Evolutionary conservation across 2,329 filamentous ascomycete species (phyloP).

Genomic region (Pseudogymnoascus sp.): DNA sequence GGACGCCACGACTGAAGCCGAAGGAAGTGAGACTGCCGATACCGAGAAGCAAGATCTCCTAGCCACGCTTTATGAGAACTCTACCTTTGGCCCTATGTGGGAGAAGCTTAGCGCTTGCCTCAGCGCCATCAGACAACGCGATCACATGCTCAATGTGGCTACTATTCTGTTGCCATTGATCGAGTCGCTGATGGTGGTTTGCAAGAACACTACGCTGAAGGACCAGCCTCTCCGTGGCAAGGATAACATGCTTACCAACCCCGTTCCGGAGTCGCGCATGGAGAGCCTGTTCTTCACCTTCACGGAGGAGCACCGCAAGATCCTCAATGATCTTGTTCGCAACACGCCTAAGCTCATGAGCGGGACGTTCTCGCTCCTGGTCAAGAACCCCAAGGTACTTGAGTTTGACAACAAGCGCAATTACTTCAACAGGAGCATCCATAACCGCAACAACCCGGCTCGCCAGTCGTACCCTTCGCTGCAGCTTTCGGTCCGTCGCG

Average conservation of each 20-base stretch:
- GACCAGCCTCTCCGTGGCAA: constrained; percentile 36
- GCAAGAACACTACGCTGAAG: constrained; percentile 79
- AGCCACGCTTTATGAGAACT: constrained; percentile 80
- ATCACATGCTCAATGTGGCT: constrained; percentile 94
- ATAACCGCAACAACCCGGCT: constrained; percentile 62
- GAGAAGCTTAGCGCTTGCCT: constrained; percentile 84
- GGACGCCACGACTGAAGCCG: constrained; percentile 35
- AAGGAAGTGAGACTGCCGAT: constrained; percentile 46
- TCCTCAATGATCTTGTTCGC: constrained; percentile 93
- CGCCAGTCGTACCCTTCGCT: constrained; percentile 66
- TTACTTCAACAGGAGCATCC: constrained; percentile 93
- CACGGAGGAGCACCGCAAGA: constrained; percentile 94
- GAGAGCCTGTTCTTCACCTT: constrained; percentile 94
- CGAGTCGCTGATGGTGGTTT: constrained; percentile 96
- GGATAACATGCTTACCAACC: constrained; percentile 68
- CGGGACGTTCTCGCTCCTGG: constrained; percentile 87
- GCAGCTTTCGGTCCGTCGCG: constrained; percentile 82
- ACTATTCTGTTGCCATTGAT: constrained; percentile 92
- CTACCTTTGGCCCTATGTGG: constrained; percentile 87
- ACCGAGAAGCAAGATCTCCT: constrained; percentile 76
- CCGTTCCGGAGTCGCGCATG: constrained; percentile 72
- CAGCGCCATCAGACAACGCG: constrained; percentile 77
- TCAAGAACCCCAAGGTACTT: constrained; percentile 97
- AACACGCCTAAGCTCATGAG: constrained; percentile 98
- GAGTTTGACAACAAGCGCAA: constrained; percentile 99